phyloP scores from a whole-genome alignment of 495 filamentous ascomycete genomes.

The Penicillium goetzii region DNA sequence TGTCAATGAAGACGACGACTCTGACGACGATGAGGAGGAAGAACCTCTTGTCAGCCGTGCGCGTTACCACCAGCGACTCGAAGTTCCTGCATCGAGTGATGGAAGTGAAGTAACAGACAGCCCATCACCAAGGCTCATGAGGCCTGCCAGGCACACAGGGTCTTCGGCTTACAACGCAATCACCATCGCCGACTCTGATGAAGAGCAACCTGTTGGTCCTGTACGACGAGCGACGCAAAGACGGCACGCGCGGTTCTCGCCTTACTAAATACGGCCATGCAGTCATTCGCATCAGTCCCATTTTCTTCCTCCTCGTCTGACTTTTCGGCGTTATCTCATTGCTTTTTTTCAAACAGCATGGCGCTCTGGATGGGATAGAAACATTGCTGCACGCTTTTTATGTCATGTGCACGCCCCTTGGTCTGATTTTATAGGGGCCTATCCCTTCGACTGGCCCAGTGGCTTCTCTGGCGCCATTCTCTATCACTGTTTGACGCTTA shows the following conservation, averaged over 20 bases:
- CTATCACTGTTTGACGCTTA: not conserved
- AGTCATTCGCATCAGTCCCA: not conserved
- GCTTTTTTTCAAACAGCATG: conserved; percentile 21
- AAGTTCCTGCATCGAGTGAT: conserved; percentile 10
- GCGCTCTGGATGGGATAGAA: conserved; percentile 26
- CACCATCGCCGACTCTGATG: conserved; percentile 35
- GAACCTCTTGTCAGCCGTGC: conserved; percentile 1
- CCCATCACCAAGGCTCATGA: conserved; percentile 17
- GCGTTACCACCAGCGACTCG: not conserved
- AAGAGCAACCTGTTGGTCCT: conserved; percentile 33
- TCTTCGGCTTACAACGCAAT: conserved; percentile 22
- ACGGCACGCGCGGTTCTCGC: conserved; percentile 27
- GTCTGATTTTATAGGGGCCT: not conserved
- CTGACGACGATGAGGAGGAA: conserved; percentile 24
- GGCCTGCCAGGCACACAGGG: conserved; percentile 8
- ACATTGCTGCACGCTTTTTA: conserved; percentile 7
- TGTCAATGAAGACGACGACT: not conserved
- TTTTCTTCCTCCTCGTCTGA: not conserved
- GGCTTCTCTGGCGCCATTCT: not conserved
- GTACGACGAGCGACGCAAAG: conserved; percentile 29
- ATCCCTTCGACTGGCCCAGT: not conserved
- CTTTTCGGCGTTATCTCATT: conserved; percentile 11
- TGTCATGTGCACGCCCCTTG: not conserved
- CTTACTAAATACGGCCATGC: conserved; percentile 24
- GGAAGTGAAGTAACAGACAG: conserved; percentile 16